Evolutionary conservation across 2,329 filamentous ascomycete species (phyloP), one percentile per base, ranked within the genome.

Genomic region (Sclerotinia borealis): DNA sequence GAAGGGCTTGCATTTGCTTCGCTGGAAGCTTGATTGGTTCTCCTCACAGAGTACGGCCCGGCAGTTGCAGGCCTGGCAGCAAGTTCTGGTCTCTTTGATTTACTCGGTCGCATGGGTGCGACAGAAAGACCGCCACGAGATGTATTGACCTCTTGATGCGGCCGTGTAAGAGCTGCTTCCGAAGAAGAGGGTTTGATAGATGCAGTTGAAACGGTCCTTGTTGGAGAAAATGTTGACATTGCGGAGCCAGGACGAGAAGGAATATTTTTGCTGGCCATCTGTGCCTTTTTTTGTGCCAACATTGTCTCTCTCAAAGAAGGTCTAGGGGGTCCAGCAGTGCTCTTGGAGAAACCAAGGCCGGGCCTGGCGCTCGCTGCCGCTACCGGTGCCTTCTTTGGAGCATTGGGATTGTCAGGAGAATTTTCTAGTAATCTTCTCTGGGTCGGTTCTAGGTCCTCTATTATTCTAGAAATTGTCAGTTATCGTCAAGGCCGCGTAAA

Each of bases 351-450:
- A 11, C 85, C 84, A 39, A 85, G 71, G 1, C 84, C 85, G 27
- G 85, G 82, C 3, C 85, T 82, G 48, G 77, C 75, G 29, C 74
- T 70, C 17, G 80, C 70, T n/a, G 80, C 76, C 39, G 82, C 82
- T 6, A 80, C 76, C 39, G 82, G 81, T 6, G 77, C 71, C 72
- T 84, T 80, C 72, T 83, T 82, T 67, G 85, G 81, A 8, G 82
- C 84, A 73, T 91, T 90, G 10, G 91, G 91, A 71, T 98, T 98
- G 72, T 87, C 83, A 1, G 90, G 81, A 69, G 96, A 91, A 70
- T 92, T 96, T 69, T 93, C 88, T 22, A 99, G 80, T 37, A 93
- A 81, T 62, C 86, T 87, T 73, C 91, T 90, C 3, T 92, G 89
- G 19, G 92, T 92, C 9, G 84, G 74, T 65, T 97, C 93, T 15